phyloP scores from a whole-genome alignment of 805 yeast genomes.

The Hanseniaspora meyeri region DNA sequence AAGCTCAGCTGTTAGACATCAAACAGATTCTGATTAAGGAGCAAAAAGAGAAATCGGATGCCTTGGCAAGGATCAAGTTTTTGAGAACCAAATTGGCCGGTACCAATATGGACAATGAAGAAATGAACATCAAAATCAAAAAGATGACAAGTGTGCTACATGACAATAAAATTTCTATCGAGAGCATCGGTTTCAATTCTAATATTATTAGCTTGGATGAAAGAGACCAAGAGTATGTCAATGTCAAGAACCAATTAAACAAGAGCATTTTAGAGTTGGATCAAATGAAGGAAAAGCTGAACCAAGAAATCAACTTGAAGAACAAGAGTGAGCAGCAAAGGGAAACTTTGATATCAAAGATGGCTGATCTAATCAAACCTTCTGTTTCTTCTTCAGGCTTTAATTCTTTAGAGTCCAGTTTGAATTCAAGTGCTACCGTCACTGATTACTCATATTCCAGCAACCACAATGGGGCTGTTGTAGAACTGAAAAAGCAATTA shows the following conservation, averaged over 20 bases:
- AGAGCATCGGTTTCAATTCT: slow-evolving; percentile 21
- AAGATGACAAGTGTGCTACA: slow-evolving; percentile 26
- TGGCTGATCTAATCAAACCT: neutral
- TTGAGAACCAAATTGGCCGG: slow-evolving; percentile 54
- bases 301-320: slow-evolving; percentile 41
- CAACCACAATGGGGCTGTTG: neutral
- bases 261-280: slow-evolving; percentile 33
- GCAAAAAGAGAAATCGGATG: slow-evolving; percentile 31
- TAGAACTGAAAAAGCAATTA: slow-evolving; percentile 1
- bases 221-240: slow-evolving; percentile 23
- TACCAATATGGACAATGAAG: slow-evolving; percentile 49
- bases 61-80: slow-evolving; percentile 46
- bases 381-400: neutral
- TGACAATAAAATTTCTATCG: slow-evolving; percentile 21
- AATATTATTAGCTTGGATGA: slow-evolving; percentile 20
- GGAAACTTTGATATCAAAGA: slow-evolving; percentile 12
- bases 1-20: slow-evolving; percentile 41
- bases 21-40: slow-evolving; percentile 39
- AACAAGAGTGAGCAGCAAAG: slow-evolving; percentile 41
- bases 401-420: neutral
- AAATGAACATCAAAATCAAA: slow-evolving; percentile 33
- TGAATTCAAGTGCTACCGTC: neutral
- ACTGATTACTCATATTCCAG: neutral
- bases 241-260: slow-evolving; percentile 1
- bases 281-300: slow-evolving; percentile 36